Evolutionary conservation across 352 stramenopile species (phyloP).

Genomic region (Sclerospora graminicola): DNA sequence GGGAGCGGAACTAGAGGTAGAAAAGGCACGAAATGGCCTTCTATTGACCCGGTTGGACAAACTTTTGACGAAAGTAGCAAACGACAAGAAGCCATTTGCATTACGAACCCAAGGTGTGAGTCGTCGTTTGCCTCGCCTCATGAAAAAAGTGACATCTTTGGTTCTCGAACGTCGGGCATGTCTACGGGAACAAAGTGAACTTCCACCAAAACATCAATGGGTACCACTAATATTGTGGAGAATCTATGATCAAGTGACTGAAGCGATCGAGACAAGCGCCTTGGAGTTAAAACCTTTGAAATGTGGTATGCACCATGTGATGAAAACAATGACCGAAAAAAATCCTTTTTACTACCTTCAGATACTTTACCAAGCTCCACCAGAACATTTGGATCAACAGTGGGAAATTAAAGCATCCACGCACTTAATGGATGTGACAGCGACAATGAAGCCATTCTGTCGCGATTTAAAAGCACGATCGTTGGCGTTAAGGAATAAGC

Average conservation of each 20-base stretch:
- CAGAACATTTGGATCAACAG: constrained; percentile 2
- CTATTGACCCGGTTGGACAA: constrained; percentile 13
- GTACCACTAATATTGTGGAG: constrained; percentile 23
- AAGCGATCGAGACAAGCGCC: not conserved
- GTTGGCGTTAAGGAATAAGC: constrained; percentile 14
- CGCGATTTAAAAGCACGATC: constrained; percentile 14
- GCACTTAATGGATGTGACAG: constrained; percentile 10
- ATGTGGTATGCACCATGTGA: constrained; percentile 20
- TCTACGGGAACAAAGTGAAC: constrained; percentile 9
- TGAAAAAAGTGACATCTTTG: constrained; percentile 9
- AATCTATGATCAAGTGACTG: constrained; percentile 19
- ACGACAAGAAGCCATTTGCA: constrained; percentile 1
- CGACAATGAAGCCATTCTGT: constrained; percentile 17
- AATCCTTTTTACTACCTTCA: constrained; percentile 38
- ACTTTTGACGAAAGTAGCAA: constrained; percentile 2
- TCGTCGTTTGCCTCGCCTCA: constrained; percentile 10
- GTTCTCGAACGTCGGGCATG: constrained; percentile 2
- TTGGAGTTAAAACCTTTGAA: constrained; percentile 11
- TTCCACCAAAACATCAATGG: constrained; percentile 24
- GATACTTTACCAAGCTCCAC: constrained; percentile 30
- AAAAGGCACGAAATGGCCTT: not conserved
- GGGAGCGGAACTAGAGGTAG: constrained; percentile 5
- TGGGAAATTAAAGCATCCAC: constrained; percentile 18
- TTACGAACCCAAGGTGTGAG: constrained; percentile 1
- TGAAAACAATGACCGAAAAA: constrained; percentile 15